Evolutionary conservation across 768 basidiomycete species (phyloP), one percentile per base, ranked within the genome.

Genomic region (Suillus bovinus): DNA sequence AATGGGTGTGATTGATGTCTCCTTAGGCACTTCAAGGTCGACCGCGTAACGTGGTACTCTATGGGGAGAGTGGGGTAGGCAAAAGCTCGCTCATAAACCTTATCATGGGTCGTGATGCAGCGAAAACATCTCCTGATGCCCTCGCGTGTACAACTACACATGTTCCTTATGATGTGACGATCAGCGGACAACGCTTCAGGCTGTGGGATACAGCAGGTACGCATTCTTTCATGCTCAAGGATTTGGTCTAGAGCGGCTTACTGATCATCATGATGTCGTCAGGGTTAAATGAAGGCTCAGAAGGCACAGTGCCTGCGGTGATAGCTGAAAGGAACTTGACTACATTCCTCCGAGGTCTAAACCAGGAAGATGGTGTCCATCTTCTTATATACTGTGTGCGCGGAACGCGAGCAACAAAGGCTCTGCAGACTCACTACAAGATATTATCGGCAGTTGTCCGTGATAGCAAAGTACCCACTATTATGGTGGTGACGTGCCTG

Each of bases 41-140:
- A 33, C 47, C 52, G 39, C 61, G 66, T 54, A 77, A 80, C 17
- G 74, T 65, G n/a, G 78, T 73, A n/a, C 70, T 70, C 29, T 74
- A 82, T 9, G 77, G 72, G 5, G 72, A 71, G 54, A 64, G 57
- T 16, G 74, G 72, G 11, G 72, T 71, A 10, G 72, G 77, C 11
- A 82, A 82, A 66, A 81, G 80, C 63, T 79, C 78, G 0, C 68
- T 82, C 38, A 61, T 82, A 62, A 82, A 82, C 63, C 67, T 80
- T 70, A 63, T 82, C 29, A 61, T 63, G 10, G 68, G 66, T 27
- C 5, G 59, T 9, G 58, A 69, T 1, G 60, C 65, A 22, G 79
- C 80, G 2, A 36, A 50, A 2, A 70, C 73, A 27, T 79, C 78
- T 2, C 66, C 71, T 38, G 66, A 71, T 10, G 70, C 74, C 8